Evolutionary conservation across 1,139 yeast genomes (phyloP).

Genomic region (Debaryomyces udenii): DNA sequence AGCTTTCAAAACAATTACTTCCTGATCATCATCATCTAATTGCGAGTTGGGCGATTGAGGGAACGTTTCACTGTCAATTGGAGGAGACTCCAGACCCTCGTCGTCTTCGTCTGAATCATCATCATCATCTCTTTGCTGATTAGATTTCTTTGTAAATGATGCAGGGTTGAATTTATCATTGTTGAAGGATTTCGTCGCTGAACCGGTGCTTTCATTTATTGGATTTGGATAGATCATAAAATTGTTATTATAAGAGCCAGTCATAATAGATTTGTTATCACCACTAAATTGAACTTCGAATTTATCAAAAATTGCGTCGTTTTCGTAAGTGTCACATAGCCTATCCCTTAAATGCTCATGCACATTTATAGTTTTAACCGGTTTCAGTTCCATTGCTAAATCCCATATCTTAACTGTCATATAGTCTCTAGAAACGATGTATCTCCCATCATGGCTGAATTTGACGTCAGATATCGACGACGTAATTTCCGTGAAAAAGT

Average conservation of each 20-base stretch:
- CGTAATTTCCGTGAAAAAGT: constrained; percentile 96
- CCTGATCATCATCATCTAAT: constrained; percentile 60
- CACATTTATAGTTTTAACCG: constrained; percentile 89
- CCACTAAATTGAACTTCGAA: constrained; percentile 96
- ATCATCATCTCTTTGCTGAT: constrained; percentile 35
- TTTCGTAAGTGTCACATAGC: constrained; percentile 95
- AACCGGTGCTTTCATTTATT: constrained; percentile 33
- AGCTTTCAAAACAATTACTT: constrained; percentile 87
- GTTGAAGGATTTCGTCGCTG: constrained; percentile 8
- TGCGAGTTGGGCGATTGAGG: constrained; percentile 42
- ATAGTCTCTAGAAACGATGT: constrained; percentile 94
- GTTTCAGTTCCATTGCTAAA: constrained; percentile 94
- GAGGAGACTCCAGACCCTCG: constrained; percentile 34
- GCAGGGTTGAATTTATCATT: constrained; percentile 10
- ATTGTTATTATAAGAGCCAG: constrained; percentile 96
- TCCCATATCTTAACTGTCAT: constrained; percentile 99
- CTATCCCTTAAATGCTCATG: constrained; percentile 94
- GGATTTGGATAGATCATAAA: constrained; percentile 95
- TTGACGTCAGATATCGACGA: constrained; percentile 93
- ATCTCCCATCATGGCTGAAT: constrained; percentile 89
- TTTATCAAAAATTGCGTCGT: constrained; percentile 97
- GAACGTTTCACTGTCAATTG: constrained; percentile 26
- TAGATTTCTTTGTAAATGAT: constrained; percentile 4
- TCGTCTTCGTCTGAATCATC: constrained; percentile 47
- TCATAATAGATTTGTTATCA: constrained; percentile 89